Evolutionary conservation across 2,329 filamentous ascomycete species (phyloP).

Genomic region (Aspergillus fischeri): DNA sequence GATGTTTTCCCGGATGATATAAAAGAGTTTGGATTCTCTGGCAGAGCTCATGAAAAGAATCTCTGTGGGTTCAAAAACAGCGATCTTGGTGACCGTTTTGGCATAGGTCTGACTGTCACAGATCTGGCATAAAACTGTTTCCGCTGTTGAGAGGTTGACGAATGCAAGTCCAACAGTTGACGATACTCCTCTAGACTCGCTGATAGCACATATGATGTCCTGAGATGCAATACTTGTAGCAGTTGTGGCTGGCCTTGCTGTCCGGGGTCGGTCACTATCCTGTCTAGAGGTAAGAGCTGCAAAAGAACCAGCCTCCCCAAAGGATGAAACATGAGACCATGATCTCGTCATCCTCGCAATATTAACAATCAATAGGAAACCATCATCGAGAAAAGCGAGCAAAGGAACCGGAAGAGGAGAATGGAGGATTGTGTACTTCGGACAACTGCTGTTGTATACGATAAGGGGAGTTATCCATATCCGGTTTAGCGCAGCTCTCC

Average conservation of each 20-base stretch:
- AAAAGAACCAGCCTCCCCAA: constrained; percentile 14
- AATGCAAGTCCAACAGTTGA: constrained; percentile 83
- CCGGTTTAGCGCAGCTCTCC: constrained; percentile 15
- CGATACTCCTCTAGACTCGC: constrained; percentile 80
- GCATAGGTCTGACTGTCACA: constrained; percentile 91
- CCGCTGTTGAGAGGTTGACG: constrained; percentile 78
- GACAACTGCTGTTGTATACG: neutral
- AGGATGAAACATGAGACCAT: constrained; percentile 8
- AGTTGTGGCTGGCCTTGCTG: constrained; percentile 50
- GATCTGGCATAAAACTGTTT: constrained; percentile 83
- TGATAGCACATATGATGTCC: constrained; percentile 81
- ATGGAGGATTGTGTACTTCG: neutral
- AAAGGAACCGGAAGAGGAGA: neutral
- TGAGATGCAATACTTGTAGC: constrained; percentile 57
- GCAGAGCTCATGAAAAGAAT: constrained; percentile 73
- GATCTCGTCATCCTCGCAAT: neutral
- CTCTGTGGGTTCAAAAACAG: constrained; percentile 72
- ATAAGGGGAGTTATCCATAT: constrained; percentile 9
- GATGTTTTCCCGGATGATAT: constrained; percentile 69
- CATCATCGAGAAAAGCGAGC: neutral
- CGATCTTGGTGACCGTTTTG: constrained; percentile 80
- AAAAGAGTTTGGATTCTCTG: constrained; percentile 71
- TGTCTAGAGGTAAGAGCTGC: constrained; percentile 18
- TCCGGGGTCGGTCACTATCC: constrained; percentile 49
- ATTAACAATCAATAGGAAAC: neutral